Conservation (phyloP, 2,329 filamentous ascomycete genomes). For the Monosporascus sp. region DNA sequence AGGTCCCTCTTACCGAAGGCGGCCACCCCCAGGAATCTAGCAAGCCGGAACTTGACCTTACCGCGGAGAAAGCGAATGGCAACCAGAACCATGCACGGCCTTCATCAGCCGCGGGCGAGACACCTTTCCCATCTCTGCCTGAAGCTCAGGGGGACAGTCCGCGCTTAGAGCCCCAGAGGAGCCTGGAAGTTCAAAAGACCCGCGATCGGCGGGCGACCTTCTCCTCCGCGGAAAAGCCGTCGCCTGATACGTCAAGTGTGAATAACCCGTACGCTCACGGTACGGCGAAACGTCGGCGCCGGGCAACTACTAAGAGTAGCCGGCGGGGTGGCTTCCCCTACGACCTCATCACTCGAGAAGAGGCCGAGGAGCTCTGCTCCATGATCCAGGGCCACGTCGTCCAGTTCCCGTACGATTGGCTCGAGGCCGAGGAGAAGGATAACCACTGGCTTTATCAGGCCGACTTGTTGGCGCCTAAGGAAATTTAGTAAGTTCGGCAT, state of each 20-base stretch:
- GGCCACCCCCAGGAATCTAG: conserved; percentile 11
- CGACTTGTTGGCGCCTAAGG: conserved; percentile 89
- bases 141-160: conserved; percentile 30
- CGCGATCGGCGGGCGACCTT: conserved; percentile 53
- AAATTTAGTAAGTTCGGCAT: conserved; percentile 76
- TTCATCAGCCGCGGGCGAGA: conserved; percentile 39
- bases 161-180: conserved; percentile 19
- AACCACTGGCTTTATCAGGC: conserved; percentile 97
- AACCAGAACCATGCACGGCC: conserved; percentile 28
- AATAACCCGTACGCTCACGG: conserved; percentile 27
- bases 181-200: conserved; percentile 26
- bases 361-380: conserved; percentile 76
- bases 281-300: conserved; percentile 58
- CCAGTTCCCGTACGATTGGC: conserved; percentile 93
- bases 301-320: conserved; percentile 66
- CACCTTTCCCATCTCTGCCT: conserved; percentile 40
- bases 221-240: conserved; percentile 46
- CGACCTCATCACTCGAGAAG: conserved; percentile 68
- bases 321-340: conserved; percentile 61
- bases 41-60: conserved; percentile 10
- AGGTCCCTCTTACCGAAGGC: conserved; percentile 10
- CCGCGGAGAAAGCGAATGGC: conserved; percentile 15
- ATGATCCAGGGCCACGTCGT: conserved; percentile 86
- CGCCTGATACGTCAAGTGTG: conserved; percentile 28
- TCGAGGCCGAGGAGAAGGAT: conserved; percentile 82